A percentile compares a stretch with the other conserved stretches of the same genome.
These are phyloP conservation scores for Xylaria sp. DNA, from an alignment of 2,329 filamentous ascomycete species.

Conservation along the genomic window DNA sequence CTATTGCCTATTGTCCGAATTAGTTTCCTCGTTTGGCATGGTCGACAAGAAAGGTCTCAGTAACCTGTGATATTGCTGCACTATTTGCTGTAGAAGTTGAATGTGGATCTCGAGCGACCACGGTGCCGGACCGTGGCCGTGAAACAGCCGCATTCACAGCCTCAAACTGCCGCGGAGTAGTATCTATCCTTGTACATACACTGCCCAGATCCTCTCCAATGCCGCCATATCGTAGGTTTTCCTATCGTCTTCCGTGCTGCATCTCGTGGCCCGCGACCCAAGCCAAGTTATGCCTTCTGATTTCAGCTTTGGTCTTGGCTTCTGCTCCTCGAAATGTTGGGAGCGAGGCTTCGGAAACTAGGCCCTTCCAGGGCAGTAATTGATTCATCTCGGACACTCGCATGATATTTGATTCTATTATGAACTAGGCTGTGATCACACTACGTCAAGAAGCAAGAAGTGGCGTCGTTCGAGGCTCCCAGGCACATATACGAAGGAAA, in stretches of 20 bases:
- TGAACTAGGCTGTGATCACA: neutral
- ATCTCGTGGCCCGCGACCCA: neutral
- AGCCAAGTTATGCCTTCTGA: neutral
- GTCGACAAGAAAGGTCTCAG: constrained; percentile 1
- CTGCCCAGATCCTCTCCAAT: constrained; percentile 16
- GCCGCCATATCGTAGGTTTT: neutral
- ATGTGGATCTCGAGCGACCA: constrained; percentile 13
- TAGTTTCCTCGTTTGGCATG: constrained; percentile 14
- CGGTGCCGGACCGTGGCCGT: constrained; percentile 2
- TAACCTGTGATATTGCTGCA: neutral
- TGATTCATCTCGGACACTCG: neutral
- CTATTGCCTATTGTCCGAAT: neutral
- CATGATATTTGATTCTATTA: neutral
- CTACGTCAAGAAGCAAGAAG: constrained; percentile 5
- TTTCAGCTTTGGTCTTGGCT: constrained; percentile 3
- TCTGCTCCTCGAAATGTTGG: neutral
- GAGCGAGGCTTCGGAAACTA: neutral
- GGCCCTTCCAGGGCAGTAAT: neutral
- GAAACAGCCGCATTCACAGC: constrained; percentile 31
- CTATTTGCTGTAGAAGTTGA: neutral
- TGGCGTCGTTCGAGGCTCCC: constrained; percentile 1
- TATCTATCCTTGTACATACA: constrained; percentile 13
- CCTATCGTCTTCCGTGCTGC: neutral
- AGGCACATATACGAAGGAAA: neutral
- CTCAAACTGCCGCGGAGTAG: constrained; percentile 19